These are phyloP conservation scores for Colletotrichum noveboracense DNA, from an alignment of 2,329 filamentous ascomycete genomes.

Conservation along the genomic window DNA sequence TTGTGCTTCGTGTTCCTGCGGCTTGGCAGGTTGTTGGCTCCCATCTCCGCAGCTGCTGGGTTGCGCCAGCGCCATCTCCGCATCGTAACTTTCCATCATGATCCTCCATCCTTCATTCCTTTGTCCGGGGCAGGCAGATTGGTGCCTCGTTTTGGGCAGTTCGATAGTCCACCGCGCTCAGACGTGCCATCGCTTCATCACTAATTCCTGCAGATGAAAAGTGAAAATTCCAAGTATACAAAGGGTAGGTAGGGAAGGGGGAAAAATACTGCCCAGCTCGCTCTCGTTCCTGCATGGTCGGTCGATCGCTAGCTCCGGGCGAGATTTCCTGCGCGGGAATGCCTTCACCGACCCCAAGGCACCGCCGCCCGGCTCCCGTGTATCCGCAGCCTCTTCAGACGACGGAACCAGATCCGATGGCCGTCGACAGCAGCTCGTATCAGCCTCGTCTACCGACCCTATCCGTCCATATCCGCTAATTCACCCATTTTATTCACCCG, in stretches of 20 bases:
- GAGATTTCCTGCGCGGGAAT: not conserved
- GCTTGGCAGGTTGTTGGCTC: not conserved
- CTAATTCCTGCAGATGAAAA: not conserved
- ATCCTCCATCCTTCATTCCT: not conserved
- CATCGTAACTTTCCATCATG: not conserved
- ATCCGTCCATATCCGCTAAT: not conserved
- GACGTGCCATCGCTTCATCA: not conserved
- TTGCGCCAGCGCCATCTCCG: not conserved
- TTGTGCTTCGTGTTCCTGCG: not conserved
- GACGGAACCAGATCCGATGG: not conserved
- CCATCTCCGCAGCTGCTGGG: not conserved
- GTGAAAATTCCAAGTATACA: not conserved
- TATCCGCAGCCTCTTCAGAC: not conserved
- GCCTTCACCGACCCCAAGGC: not conserved
- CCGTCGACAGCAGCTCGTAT: not conserved
- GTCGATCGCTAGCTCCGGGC: not conserved
- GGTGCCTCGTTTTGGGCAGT: not conserved
- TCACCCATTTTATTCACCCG: not conserved
- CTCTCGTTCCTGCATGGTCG: not conserved
- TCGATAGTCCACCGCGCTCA: not conserved
- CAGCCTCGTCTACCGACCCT: not conserved
- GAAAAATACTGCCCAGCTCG: not conserved
- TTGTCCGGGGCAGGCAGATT: not conserved
- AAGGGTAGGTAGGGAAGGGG: not conserved
- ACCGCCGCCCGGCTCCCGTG: not conserved